phyloP scores from a whole-genome alignment of 2,329 filamentous ascomycete species.

The Tolypocladium pustulatum region DNA sequence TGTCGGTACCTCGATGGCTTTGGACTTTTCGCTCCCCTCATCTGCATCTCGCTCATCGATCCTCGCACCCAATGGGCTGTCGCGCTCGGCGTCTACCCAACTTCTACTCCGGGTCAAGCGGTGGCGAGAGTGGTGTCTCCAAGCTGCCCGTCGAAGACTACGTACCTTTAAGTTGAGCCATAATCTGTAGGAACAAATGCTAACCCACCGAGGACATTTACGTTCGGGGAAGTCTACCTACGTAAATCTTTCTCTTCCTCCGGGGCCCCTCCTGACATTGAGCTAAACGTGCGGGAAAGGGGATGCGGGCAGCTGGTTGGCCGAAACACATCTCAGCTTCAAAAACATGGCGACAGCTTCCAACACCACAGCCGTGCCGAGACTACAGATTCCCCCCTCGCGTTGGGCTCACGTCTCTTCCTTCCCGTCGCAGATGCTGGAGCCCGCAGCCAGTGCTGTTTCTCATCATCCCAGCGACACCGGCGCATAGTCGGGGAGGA shows the following conservation, averaged over 20 bases:
- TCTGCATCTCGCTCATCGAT: neutral
- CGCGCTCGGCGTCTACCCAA: neutral
- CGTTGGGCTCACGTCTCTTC: neutral
- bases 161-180: neutral
- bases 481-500: neutral
- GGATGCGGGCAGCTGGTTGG: neutral
- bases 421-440: neutral
- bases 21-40: neutral
- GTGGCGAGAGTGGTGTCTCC: neutral
- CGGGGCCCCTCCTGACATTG: neutral
- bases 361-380: neutral
- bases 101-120: neutral
- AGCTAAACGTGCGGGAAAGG: neutral
- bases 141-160: neutral
- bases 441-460: neutral
- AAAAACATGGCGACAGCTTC: neutral
- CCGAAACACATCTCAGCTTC: neutral
- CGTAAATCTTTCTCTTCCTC: too few species aligned
- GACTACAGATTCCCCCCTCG: neutral
- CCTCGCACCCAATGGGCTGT: neutral
- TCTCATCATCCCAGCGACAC: neutral
- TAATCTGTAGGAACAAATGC: neutral
- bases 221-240: too few species aligned
- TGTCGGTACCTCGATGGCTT: neutral
- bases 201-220: neutral